Base-by-base conservation (phyloP, 345 rosid genomes). In the Lumnitzera racemosa region DNA sequence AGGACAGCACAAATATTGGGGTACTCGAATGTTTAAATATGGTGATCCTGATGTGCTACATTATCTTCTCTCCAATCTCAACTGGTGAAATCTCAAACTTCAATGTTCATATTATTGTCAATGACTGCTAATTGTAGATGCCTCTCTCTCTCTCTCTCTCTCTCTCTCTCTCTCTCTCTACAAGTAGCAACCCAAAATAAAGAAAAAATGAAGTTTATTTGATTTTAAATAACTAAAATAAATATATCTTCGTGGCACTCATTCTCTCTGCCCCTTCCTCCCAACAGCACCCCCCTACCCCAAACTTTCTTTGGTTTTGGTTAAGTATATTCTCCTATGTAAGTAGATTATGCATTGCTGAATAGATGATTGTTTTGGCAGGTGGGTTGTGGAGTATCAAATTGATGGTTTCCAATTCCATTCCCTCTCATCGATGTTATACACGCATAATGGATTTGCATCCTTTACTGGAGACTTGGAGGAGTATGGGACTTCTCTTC, bases 361-460 rank as follows among this genome's bases (percentile, higher is more conserved):
- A 70, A 24, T 27, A 46, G 9, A 70, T 71, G 56, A 24, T 36
- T 74, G 51, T 70, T 69, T 83, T 78, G 49, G 69, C 85, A 92
- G 98, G 98, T 92, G 98, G 98, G 73, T 82, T 53, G 78, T 65
- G 43, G 96, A 89, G 83, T 92, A 92, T 79, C 88, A 78, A 52
- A 77, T 89, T 69, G 96, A 92, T 61, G 97, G 98, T 66, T 92
- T 89, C 72, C 97, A 89, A 59, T 92, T 92, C 75, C 98, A 92
- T 77, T 89, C 98, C 24, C 88, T 92, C 60, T 80, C 94, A 63
- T 92, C 97, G 25, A 92, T 89, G 96, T 74, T 92, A 55, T 92
- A 92, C 61, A 87, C 88, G 0, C 96, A 92, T 78, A 92, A 92
- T 60, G 98, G 98, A 58, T 92, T 92, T 78, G 97, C 96, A 70